A percentile compares a stretch with the other conserved stretches of the same genome.
These are phyloP conservation scores for Gaeumannomyces tritici DNA, from an alignment of 2,329 filamentous ascomycete genomes.

Conservation along the genomic window DNA sequence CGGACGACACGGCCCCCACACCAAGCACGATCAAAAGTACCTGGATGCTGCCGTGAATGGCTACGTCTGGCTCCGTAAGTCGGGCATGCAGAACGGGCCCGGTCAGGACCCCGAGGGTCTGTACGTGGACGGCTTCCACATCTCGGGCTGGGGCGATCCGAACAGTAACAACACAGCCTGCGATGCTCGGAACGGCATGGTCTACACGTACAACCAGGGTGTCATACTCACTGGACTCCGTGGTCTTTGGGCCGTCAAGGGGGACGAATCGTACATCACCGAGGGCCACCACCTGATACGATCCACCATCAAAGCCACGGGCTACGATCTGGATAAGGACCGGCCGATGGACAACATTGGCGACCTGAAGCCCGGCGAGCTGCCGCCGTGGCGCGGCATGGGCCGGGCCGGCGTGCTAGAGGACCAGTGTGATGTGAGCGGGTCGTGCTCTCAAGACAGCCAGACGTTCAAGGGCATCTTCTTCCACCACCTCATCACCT, in stretches of 20 bases:
- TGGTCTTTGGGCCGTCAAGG: conserved; percentile 71
- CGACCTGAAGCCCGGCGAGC: conserved; percentile 20
- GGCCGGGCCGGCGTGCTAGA: conserved; percentile 75
- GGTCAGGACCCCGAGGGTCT: conserved; percentile 37
- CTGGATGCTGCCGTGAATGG: conserved; percentile 65
- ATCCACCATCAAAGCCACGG: conserved; percentile 67
- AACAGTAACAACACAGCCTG: conserved; percentile 61
- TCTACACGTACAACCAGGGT: conserved; percentile 95
- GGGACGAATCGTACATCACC: conserved; percentile 57
- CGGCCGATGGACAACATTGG: conserved; percentile 29
- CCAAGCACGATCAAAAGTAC: conserved; percentile 49
- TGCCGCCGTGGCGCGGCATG: conserved; percentile 60
- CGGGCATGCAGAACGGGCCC: conserved; percentile 69
- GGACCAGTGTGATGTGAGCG: conserved; percentile 69
- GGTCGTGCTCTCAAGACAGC: conserved; percentile 68
- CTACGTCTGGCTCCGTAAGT: conserved; percentile 70
- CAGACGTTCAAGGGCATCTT: conserved; percentile 95
- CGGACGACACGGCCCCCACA: conserved; percentile 9
- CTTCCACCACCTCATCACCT: conserved; percentile 76
- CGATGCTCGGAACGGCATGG: conserved; percentile 75
- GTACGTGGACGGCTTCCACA: conserved; percentile 83
- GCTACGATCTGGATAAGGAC: conserved; percentile 49
- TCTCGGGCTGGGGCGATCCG: conserved; percentile 52
- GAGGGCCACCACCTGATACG: conserved; percentile 74
- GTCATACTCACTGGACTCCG: conserved; percentile 76